Evolutionary conservation across 495 filamentous ascomycete genomes (phyloP).

Genomic region (Astrothelium subdiscretum): DNA sequence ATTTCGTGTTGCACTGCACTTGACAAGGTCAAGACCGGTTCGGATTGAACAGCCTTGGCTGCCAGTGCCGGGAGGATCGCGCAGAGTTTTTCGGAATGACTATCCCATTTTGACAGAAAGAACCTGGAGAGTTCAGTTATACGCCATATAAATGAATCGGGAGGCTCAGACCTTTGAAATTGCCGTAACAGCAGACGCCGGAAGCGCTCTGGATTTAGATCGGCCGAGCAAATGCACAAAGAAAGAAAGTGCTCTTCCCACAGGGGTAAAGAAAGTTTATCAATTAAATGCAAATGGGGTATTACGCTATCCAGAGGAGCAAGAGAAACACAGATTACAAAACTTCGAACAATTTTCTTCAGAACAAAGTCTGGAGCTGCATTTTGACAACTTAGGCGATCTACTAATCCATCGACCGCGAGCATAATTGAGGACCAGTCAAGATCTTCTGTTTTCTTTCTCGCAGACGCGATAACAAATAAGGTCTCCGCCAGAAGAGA

Average conservation of each 20-base stretch:
- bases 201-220: slow-evolving; percentile 61
- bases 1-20: background rate
- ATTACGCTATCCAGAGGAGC: slow-evolving; percentile 72
- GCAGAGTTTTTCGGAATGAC: slow-evolving; percentile 10
- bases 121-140: slow-evolving; percentile 7
- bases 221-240: slow-evolving; percentile 71
- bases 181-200: slow-evolving; percentile 61
- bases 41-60: background rate
- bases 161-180: slow-evolving; percentile 62
- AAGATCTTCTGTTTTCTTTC: background rate
- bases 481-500: background rate
- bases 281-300: slow-evolving; percentile 46
- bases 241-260: slow-evolving; percentile 60
- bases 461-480: background rate
- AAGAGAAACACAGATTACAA: slow-evolving; percentile 56
- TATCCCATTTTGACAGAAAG: slow-evolving; percentile 16
- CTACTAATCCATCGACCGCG: slow-evolving; percentile 10
- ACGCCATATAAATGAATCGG: background rate
- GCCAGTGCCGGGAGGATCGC: slow-evolving; percentile 9
- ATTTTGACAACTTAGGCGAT: slow-evolving; percentile 33
- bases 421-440: background rate
- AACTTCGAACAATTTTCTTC: slow-evolving; percentile 26
- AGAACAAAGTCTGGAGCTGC: background rate
- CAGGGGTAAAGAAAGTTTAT: slow-evolving; percentile 48
- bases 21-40: background rate